Evolutionary conservation across 352 stramenopile species (phyloP).

Genomic region (Globisporangium alternatum): DNA sequence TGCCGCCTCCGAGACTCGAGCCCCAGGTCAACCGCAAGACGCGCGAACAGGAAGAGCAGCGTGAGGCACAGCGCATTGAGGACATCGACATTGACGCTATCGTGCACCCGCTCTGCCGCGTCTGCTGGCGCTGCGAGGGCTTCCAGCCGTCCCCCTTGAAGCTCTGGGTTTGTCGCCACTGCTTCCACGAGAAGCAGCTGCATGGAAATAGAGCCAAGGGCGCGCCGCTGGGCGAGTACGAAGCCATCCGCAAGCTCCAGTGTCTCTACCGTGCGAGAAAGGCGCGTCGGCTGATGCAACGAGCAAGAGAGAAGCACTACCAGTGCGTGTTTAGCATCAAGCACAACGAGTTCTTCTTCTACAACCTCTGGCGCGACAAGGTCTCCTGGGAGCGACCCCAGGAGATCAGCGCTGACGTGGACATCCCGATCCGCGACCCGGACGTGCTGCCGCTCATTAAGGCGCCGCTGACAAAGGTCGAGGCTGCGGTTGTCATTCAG

Average conservation of each 20-base stretch:
- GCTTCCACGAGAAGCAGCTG: conserved; percentile 66
- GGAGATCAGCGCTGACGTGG: conserved; percentile 37
- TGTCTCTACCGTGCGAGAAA: conserved; percentile 55
- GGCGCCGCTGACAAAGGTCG: conserved; percentile 45
- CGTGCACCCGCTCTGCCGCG: conserved; percentile 66
- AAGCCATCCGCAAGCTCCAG: conserved; percentile 75
- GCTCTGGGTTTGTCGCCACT: conserved; percentile 69
- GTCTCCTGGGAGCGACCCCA: conserved; percentile 49
- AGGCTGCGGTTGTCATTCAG: conserved; percentile 52
- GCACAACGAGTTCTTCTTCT: conserved; percentile 78
- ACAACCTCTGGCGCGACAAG: conserved; percentile 55
- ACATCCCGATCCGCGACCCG: conserved; percentile 71
- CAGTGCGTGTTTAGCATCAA: conserved; percentile 74
- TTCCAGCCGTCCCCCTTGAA: conserved; percentile 67
- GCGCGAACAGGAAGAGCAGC: conserved; percentile 30
- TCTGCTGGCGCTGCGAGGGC: conserved; percentile 75
- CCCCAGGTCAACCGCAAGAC: conserved; percentile 38
- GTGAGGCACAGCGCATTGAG: conserved; percentile 46
- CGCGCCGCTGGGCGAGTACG: conserved; percentile 54
- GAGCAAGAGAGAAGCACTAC: conserved; percentile 56
- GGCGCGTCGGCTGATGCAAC: conserved; percentile 47
- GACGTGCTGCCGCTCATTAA: conserved; percentile 46
- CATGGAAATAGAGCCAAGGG: conserved; percentile 45
- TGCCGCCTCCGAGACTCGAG: conserved; percentile 44
- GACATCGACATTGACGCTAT: conserved; percentile 62